Evolutionary conservation across 345 rosid species (phyloP).

Genomic region (Eucalyptus erythrocorys): DNA sequence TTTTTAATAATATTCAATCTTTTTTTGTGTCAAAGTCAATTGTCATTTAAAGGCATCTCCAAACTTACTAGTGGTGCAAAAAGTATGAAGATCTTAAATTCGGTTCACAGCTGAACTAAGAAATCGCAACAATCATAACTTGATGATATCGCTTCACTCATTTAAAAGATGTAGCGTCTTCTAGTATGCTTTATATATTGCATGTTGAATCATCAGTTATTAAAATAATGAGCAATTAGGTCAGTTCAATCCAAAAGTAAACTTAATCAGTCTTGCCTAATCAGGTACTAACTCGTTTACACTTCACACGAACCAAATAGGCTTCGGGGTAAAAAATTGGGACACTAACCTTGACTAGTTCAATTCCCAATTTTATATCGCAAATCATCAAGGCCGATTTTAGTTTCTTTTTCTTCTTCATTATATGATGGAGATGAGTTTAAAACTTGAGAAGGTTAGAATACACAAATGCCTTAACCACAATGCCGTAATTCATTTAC

Average conservation of each 20-base stretch:
- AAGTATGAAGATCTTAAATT: too few species aligned
- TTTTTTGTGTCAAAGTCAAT: neutral
- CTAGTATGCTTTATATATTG: neutral
- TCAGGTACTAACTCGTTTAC: neutral
- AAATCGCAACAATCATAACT: neutral
- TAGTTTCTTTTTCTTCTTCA: neutral
- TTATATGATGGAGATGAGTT: neutral
- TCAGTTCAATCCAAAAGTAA: neutral
- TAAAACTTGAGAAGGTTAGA: neutral
- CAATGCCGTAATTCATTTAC: neutral
- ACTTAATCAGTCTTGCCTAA: neutral
- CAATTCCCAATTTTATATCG: neutral
- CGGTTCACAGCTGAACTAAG: neutral
- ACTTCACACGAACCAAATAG: neutral
- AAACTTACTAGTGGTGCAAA: too few species aligned
- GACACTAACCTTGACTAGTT: neutral
- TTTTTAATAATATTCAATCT: neutral
- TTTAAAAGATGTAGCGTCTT: neutral
- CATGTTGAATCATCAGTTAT: neutral
- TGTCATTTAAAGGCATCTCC: neutral
- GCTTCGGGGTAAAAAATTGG: fast-evolving
- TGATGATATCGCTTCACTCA: neutral
- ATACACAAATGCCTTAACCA: neutral
- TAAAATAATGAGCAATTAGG: neutral
- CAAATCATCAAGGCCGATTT: neutral